Conservation (phyloP, 805 yeast species). For the Saturnispora besseyi region DNA sequence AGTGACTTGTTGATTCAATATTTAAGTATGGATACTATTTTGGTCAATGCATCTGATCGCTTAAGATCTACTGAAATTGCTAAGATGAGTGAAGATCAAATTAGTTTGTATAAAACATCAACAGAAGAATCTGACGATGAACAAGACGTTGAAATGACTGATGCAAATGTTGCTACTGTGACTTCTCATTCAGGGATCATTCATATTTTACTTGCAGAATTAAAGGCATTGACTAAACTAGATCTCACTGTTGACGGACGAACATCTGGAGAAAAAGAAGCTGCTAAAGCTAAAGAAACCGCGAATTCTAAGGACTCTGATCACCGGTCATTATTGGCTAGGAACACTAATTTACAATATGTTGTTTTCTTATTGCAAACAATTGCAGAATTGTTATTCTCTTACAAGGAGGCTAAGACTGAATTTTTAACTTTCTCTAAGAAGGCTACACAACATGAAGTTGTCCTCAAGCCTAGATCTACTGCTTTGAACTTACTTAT, state of each 20-base stretch:
- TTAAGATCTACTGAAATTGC: slow-evolving; percentile 16
- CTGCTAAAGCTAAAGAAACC: slow-evolving; percentile 18
- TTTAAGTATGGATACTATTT: slow-evolving; percentile 14
- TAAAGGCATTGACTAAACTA: slow-evolving; percentile 37
- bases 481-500: slow-evolving; percentile 70
- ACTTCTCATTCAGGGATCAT: slow-evolving; percentile 44
- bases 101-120: slow-evolving; percentile 6
- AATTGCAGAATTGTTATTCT: slow-evolving; percentile 61
- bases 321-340: slow-evolving; percentile 27
- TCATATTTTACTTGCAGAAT: slow-evolving; percentile 51
- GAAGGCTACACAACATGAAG: slow-evolving; percentile 30
- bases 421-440: slow-evolving; percentile 75
- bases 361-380: slow-evolving; percentile 60
- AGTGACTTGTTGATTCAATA: slow-evolving; percentile 19
- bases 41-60: slow-evolving; percentile 10
- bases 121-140: slow-evolving; percentile 10
- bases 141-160: slow-evolving; percentile 20
- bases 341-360: slow-evolving; percentile 53
- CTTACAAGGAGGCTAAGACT: slow-evolving; percentile 72
- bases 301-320: slow-evolving; percentile 13
- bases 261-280: slow-evolving; percentile 12
- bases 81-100: slow-evolving; percentile 19
- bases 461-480: slow-evolving; percentile 54
- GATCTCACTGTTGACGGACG: slow-evolving; percentile 19
- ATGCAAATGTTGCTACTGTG: slow-evolving; percentile 14